Evolutionary conservation across 768 basidiomycete species (phyloP).

Genomic region (Kwoniella heveanensis): DNA sequence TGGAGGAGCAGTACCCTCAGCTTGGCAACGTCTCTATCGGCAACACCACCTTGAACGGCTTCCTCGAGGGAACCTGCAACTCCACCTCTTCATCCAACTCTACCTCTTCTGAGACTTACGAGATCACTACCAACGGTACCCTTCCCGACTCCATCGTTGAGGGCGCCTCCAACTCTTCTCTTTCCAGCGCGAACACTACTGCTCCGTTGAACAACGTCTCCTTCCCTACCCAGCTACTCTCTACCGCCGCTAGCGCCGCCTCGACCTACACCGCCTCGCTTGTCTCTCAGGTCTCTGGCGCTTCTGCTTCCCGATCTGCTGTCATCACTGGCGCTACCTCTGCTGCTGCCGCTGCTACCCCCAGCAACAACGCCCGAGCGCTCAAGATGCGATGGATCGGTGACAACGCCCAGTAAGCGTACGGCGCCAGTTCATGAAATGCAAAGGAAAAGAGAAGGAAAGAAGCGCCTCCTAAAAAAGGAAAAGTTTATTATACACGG

Average conservation of each 20-base stretch:
- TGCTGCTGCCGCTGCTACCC: conserved; percentile 1
- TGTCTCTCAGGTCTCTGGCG: neutral
- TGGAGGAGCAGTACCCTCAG: conserved; percentile 39
- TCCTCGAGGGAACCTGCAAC: conserved; percentile 37
- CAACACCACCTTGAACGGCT: conserved; percentile 36
- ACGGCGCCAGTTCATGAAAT: neutral
- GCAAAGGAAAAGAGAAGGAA: neutral
- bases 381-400: conserved; percentile 38
- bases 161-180: conserved; percentile 48
- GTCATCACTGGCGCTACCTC: neutral
- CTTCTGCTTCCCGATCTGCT: neutral
- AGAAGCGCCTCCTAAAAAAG: neutral
- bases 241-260: conserved; percentile 4
- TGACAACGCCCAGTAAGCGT: conserved; percentile 16
- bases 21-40: conserved; percentile 32
- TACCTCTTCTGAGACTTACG: conserved; percentile 8
- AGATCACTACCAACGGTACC: conserved; percentile 38
- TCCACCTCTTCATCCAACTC: conserved; percentile 18
- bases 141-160: conserved; percentile 47
- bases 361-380: conserved; percentile 10
- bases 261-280: neutral
- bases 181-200: conserved; percentile 23
- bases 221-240: conserved; percentile 13
- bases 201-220: conserved; percentile 9
- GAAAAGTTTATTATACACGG: neutral